Base-by-base conservation (phyloP, 257 asterid genomes). In the Gentiana dahurica region DNA sequence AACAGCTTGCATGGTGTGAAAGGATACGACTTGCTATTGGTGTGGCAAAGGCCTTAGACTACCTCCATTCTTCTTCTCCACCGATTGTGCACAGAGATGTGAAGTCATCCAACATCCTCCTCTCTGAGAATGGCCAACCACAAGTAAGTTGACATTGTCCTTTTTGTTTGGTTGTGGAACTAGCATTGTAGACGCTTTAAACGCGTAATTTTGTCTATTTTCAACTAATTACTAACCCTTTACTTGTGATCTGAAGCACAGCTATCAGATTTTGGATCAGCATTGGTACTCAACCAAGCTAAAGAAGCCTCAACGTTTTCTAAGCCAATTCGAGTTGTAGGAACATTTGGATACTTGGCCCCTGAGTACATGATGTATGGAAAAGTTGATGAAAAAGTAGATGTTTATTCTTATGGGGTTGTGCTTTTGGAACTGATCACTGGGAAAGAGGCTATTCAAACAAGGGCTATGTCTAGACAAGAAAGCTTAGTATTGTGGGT, bases 311-410 rank as follows among this genome's bases (percentile, higher is more conserved):
- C 72, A 4, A 61, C 53, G 7, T 64, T 52, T 54, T 70, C 68
- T 52, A 73, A 72, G 73, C 85, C 79, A 6, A 64, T 65, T 60
- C 75, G 76, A 54, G 81, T 71, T 34, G 76, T 71, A 48, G 88
- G 79, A 61, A 80, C 83, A 15, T 76, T 71, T 49, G 92, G 94
- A 64, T 81, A 83, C 80, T 67, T 83, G 71, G 97, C 95, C 10
- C 97, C 97, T 1, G 97, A 89, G 71, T 88, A 85, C 69, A 61
- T 81, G 72, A 79, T 77, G 95, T 82, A 77, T 53, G 97, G 95
- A 24, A 81, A 81, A 76, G 87, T 89, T 65, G 94, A 88, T 62
- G 95, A 83, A 77, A 88, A 85, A 81, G 71, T 79, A 55, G 97
- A 88, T 65, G 94, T 85, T 57, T 88, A 83, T 61, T 84, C 95